phyloP scores from a whole-genome alignment of 352 stramenopile species.

The Phytophthora sp. region DNA sequence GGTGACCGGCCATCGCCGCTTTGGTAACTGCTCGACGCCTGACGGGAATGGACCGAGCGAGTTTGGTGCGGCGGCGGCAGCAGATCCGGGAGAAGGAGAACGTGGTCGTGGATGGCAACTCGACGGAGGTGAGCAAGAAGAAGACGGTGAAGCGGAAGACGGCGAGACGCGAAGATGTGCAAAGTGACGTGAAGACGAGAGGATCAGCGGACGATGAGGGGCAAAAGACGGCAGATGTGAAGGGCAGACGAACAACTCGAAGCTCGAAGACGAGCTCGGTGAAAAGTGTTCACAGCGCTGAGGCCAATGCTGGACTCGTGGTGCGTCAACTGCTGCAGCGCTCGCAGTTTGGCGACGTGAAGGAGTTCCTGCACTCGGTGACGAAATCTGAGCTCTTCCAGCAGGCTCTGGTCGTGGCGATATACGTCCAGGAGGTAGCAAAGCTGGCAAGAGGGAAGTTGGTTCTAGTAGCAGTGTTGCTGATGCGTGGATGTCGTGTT shows the following conservation, averaged over 20 bases:
- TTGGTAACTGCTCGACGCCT: constrained; percentile 9
- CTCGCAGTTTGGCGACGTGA: constrained; percentile 44
- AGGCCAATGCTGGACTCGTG: constrained; percentile 42
- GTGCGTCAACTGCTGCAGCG: constrained; percentile 61
- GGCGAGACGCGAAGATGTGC: not conserved
- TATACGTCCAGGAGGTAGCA: constrained; percentile 48
- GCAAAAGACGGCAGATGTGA: no score
- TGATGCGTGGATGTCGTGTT: not conserved
- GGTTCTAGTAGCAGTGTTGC: no score
- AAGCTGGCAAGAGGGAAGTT: not conserved
- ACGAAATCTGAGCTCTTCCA: constrained; percentile 59
- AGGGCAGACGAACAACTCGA: no score
- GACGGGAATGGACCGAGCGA: constrained; percentile 38
- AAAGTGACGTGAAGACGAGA: not conserved
- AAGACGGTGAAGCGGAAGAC: constrained; percentile 17
- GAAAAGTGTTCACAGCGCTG: not conserved
- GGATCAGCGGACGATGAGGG: not conserved
- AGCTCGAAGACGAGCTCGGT: constrained; percentile 1
- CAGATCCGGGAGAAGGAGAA: constrained; percentile 38
- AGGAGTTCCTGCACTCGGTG: constrained; percentile 38
- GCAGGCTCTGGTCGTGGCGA: constrained; percentile 48
- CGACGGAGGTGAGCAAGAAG: constrained; percentile 2
- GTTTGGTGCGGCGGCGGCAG: constrained; percentile 37
- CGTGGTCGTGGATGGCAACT: constrained; percentile 1
- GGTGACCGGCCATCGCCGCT: no score